phyloP scores from a whole-genome alignment of 1,284 basidiomycete species.

The Rhodofomes roseus region DNA sequence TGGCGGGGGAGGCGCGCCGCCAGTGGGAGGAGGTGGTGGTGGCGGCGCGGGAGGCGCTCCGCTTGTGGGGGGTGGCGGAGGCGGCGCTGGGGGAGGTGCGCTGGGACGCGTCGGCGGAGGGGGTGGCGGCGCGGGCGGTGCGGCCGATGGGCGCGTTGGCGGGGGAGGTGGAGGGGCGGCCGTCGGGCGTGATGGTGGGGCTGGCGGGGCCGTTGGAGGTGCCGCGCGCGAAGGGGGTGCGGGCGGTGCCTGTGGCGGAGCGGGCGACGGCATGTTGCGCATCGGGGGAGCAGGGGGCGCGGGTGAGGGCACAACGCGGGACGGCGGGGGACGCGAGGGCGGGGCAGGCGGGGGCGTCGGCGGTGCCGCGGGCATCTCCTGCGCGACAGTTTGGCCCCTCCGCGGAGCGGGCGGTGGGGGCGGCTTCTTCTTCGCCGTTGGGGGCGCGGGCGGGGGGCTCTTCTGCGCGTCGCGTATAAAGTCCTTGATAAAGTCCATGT shows the following conservation, averaged over 20 bases:
- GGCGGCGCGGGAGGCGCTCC: slow-evolving; percentile 31
- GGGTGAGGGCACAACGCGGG: slow-evolving; percentile 29
- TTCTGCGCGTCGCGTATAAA: slow-evolving; percentile 67
- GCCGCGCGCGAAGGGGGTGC: slow-evolving; percentile 27
- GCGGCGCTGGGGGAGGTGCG: slow-evolving; percentile 26
- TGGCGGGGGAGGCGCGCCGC: slow-evolving; percentile 15
- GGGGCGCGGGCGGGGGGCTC: slow-evolving; percentile 19
- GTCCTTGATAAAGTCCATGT: slow-evolving; percentile 88
- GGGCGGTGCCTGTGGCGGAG: slow-evolving; percentile 26
- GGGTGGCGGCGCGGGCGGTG: slow-evolving; percentile 35
- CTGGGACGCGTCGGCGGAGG: slow-evolving; percentile 39
- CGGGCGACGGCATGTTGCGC: slow-evolving; percentile 32
- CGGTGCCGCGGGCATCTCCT: slow-evolving; percentile 20
- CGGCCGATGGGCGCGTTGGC: slow-evolving; percentile 29
- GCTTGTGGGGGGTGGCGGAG: slow-evolving; percentile 18
- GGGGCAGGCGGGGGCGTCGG: slow-evolving; percentile 22
- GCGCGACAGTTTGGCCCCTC: slow-evolving; percentile 29
- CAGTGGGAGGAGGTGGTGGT: slow-evolving; percentile 31
- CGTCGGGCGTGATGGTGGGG: slow-evolving; percentile 30
- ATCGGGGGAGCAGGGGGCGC: slow-evolving; percentile 36
- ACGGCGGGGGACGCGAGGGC: slow-evolving; percentile 31
- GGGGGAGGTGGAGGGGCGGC: slow-evolving; percentile 32
- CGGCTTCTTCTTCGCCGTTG: slow-evolving; percentile 41
- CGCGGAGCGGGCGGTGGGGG: slow-evolving; percentile 56
- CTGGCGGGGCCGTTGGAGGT: slow-evolving; percentile 29